These are phyloP conservation scores for Trichomonas gallinae DNA, from an alignment of 208 protist species.

Conservation along the genomic window DNA sequence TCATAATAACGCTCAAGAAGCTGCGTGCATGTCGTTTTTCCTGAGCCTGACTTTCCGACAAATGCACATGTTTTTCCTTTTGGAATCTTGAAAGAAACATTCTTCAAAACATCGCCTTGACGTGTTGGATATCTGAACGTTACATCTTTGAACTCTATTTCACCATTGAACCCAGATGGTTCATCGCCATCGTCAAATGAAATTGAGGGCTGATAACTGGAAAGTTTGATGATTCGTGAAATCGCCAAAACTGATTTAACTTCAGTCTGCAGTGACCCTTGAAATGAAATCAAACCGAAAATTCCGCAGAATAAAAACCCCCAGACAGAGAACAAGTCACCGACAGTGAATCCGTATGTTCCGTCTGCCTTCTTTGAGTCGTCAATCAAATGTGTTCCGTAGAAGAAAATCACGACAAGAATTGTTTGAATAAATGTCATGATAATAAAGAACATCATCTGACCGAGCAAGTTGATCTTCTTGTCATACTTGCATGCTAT, in stretches of 20 bases:
- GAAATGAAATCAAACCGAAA: not conserved
- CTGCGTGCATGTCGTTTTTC: slow-evolving; percentile 19
- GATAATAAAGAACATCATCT: not conserved
- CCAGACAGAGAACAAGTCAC: not conserved
- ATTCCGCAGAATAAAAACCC: not conserved
- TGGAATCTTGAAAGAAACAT: not conserved
- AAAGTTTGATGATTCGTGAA: not conserved
- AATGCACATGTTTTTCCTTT: not conserved
- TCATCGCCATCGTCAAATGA: too few species aligned
- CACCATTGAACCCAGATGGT: too few species aligned
- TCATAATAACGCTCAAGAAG: slow-evolving; percentile 31
- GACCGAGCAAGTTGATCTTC: not conserved
- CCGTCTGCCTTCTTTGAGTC: not conserved
- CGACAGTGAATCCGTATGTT: not conserved
- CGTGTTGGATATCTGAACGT: slow-evolving; percentile 3
- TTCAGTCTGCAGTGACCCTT: not conserved
- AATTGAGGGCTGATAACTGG: not conserved
- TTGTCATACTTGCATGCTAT: not conserved
- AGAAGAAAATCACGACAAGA: not conserved
- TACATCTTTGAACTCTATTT: not conserved
- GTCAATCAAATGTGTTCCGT: not conserved
- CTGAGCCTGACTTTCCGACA: not conserved
- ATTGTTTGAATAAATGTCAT: not conserved
- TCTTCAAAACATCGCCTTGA: not conserved
- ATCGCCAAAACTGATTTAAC: not conserved